phyloP scores from a whole-genome alignment of 169 alveolate species.

The Eimeria tenella region DNA sequence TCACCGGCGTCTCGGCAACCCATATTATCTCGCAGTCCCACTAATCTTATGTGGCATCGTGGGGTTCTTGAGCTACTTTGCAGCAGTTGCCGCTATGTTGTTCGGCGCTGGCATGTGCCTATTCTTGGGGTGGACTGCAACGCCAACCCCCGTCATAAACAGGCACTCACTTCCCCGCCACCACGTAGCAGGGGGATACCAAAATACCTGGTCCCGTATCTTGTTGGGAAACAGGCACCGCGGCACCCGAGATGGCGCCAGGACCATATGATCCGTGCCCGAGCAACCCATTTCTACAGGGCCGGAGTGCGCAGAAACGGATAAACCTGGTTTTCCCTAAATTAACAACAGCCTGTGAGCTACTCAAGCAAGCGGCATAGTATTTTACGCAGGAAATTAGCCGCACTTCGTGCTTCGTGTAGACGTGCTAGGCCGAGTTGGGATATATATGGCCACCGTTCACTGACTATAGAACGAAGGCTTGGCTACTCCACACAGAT shows the following conservation, averaged over 20 bases:
- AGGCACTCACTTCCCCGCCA: conserved; percentile 89
- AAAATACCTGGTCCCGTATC: conserved; percentile 88
- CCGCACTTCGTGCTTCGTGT: too few species aligned
- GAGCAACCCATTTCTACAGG: conserved; percentile 62
- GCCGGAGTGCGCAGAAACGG: conserved; percentile 67
- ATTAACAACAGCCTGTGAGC: too few species aligned
- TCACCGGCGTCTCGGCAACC: neutral
- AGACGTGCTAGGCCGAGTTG: too few species aligned
- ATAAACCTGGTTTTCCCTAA: neutral
- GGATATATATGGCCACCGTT: too few species aligned
- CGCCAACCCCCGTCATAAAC: conserved; percentile 92
- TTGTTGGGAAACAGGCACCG: conserved; percentile 89
- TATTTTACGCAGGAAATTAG: neutral
- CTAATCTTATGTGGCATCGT: conserved; percentile 85
- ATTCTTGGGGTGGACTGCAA: conserved; percentile 92
- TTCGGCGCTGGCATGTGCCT: conserved; percentile 91
- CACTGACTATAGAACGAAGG: too few species aligned
- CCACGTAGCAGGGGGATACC: conserved; percentile 93
- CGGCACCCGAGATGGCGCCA: conserved; percentile 87
- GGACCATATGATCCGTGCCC: conserved; percentile 66
- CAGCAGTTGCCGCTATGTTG: conserved; percentile 91
- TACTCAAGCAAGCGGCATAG: too few species aligned
- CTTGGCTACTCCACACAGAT: too few species aligned
- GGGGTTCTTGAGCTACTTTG: conserved; percentile 90
- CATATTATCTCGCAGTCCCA: neutral